A percentile compares a stretch with the other conserved stretches of the same genome.
phyloP scores from a whole-genome alignment of 805 yeast genomes.

The Candida berthetii region DNA sequence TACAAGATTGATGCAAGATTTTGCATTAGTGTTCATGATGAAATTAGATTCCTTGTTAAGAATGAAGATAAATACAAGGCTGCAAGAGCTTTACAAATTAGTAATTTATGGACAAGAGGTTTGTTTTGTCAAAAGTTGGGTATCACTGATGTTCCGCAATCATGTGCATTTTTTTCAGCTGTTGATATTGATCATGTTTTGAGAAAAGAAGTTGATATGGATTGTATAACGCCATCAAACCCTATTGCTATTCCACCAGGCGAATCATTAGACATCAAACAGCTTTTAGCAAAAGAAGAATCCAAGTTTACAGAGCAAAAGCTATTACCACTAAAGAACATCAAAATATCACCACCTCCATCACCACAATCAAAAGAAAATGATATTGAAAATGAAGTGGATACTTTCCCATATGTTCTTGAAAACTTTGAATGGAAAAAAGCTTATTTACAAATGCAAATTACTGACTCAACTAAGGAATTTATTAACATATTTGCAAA shows the following conservation, averaged over 20 bases:
- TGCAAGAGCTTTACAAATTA: slow-evolving; percentile 79
- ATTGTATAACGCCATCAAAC: slow-evolving; percentile 88
- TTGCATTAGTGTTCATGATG: slow-evolving; percentile 91
- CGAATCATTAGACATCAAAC: slow-evolving; percentile 57
- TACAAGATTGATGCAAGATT: slow-evolving; percentile 72
- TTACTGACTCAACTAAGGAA: background rate
- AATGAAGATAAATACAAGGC: slow-evolving; percentile 70
- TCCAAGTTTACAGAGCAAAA: slow-evolving; percentile 12
- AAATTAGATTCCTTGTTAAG: slow-evolving; percentile 72
- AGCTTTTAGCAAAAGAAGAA: slow-evolving; percentile 37
- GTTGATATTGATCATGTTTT: slow-evolving; percentile 86
- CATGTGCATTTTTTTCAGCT: slow-evolving; percentile 92
- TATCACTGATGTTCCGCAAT: slow-evolving; percentile 82
- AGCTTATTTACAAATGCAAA: background rate
- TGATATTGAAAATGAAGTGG: background rate
- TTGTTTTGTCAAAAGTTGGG: slow-evolving; percentile 93
- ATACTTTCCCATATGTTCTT: background rate
- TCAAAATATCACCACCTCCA: background rate
- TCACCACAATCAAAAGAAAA: background rate
- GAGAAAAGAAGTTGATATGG: slow-evolving; percentile 89
- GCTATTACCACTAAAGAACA: background rate
- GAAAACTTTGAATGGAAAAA: background rate
- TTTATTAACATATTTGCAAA: background rate
- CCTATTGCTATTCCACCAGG: slow-evolving; percentile 70
- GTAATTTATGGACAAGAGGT: slow-evolving; percentile 94